Evolutionary conservation across 2,329 filamentous ascomycete genomes (phyloP).

Genomic region (Fusarium phyllophilum): DNA sequence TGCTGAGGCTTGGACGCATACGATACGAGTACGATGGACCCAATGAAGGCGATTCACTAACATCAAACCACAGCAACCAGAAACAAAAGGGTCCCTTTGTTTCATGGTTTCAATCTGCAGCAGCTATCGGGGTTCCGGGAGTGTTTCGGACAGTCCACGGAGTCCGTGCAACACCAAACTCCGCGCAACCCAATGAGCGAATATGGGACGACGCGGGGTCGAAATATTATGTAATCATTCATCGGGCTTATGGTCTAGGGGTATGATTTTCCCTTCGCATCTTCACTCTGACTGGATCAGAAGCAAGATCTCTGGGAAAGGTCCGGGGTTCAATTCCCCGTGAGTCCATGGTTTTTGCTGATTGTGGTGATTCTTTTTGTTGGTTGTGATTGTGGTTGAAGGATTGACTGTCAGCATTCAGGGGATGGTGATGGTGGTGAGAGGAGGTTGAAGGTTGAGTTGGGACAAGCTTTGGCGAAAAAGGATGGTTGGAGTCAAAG

Average conservation of each 20-base stretch:
- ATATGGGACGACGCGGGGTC: not conserved
- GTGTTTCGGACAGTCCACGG: not conserved
- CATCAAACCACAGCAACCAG: not conserved
- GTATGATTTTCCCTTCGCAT: slow-evolving; percentile 34
- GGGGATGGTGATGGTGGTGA: not conserved
- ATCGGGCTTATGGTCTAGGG: slow-evolving; percentile 32
- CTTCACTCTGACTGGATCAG: not conserved
- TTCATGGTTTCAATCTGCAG: not conserved
- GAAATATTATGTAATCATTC: slow-evolving; percentile 1
- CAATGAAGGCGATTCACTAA: not conserved
- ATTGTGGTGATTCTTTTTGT: rapidly evolving
- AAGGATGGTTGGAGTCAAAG: not conserved
- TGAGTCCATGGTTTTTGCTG: slow-evolving; percentile 20
- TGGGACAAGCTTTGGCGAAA: not conserved
- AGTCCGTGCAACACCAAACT: not conserved
- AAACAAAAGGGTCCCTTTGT: not conserved
- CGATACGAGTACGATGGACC: not conserved
- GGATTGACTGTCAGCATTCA: not conserved
- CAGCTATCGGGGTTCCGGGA: not conserved
- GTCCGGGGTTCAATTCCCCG: slow-evolving; percentile 32
- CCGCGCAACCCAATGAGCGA: not conserved
- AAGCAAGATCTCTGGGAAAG: slow-evolving; percentile 15
- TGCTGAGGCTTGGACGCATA: not conserved
- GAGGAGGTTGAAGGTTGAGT: not conserved
- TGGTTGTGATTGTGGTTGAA: not conserved